Conservation (phyloP, 257 asterid genomes). For the Plantago elongata region DNA sequence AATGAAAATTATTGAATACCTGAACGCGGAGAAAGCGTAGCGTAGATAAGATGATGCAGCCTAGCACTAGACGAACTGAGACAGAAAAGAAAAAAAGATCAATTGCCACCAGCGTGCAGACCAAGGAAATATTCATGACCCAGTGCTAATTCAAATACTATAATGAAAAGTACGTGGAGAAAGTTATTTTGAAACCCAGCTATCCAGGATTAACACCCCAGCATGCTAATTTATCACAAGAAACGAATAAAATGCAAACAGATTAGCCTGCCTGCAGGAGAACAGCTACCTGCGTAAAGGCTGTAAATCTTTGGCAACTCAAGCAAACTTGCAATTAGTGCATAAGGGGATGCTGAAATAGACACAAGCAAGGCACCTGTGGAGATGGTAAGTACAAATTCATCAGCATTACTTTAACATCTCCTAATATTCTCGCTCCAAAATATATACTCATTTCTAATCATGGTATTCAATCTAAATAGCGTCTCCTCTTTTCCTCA, state of each 20-base stretch:
- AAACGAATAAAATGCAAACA: not conserved
- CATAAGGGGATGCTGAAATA: constrained; percentile 70
- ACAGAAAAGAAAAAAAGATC: constrained; percentile 19
- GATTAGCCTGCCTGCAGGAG: not conserved
- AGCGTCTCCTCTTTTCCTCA: no score
- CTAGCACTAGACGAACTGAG: constrained; percentile 83
- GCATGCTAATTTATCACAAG: constrained; percentile 3
- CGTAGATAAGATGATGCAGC: constrained; percentile 58
- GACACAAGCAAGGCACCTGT: constrained; percentile 80
- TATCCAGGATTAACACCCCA: not conserved
- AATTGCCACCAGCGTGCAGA: constrained; percentile 4
- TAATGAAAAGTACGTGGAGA: no score
- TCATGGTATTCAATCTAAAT: no score
- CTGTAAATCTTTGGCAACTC: constrained; percentile 71
- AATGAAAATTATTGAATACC: constrained; percentile 35
- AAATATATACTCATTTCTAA: no score
- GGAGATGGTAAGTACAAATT: not conserved
- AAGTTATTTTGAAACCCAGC: no score
- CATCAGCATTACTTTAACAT: not conserved
- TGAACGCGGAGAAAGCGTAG: constrained; percentile 74
- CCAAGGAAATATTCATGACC: no score
- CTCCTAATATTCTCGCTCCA: no score
- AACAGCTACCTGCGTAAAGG: constrained; percentile 63
- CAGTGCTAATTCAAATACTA: no score
- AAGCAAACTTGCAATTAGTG: constrained; percentile 46